Base-by-base conservation (phyloP, 129 eudicot species). In the Artemisia argyi region DNA sequence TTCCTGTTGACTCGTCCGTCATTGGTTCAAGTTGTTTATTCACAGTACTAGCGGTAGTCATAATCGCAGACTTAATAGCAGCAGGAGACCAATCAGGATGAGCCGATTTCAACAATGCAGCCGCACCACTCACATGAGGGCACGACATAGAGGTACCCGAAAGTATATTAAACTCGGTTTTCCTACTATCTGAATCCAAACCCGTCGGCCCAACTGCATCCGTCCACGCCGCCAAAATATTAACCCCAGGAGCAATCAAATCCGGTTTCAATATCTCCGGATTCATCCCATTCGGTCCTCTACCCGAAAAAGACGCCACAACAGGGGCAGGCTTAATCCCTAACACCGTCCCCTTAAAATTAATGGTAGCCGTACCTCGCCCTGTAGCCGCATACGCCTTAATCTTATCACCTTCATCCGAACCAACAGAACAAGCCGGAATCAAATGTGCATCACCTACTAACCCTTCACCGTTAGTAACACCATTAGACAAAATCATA, bases 1-100 rank as follows among this genome's bases (percentile, higher is more conserved):
- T 91, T 49, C 91, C 87, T 1, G 86, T 84, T 4, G 97, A 72
- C 57, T 91, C 97, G 49, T 91, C 97, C 0, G 82, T 73, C 97
- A 91, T 91, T 0, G 85, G 86, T 11, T 72, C 66, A 3, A 86
- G 56, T 11, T 80, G 68, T 60, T 91, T 91, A 61, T 91, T 90
- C 10, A 73, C 63, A 4, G 81, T 46, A 53, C 76, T 88, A 0
- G 96, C 96, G 0, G 96, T 88, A 11, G 97, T 91, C 97, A 91
- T 91, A 75, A 91, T 84, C 1, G 97, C 96, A 0, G 97, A 91
- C 62, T 86, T 72, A 4, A 91, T 88, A 12, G 89, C 89, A 2
- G 96, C 89, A 17, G 97, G 96, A 28, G 88, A 81, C 97, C 97
- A 91, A 58, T 86, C 97, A 0, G 97, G 97, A 24, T 91, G 97